Evolutionary conservation across 305 asterid species (phyloP).

Genomic region (Euphrasia arctica): DNA sequence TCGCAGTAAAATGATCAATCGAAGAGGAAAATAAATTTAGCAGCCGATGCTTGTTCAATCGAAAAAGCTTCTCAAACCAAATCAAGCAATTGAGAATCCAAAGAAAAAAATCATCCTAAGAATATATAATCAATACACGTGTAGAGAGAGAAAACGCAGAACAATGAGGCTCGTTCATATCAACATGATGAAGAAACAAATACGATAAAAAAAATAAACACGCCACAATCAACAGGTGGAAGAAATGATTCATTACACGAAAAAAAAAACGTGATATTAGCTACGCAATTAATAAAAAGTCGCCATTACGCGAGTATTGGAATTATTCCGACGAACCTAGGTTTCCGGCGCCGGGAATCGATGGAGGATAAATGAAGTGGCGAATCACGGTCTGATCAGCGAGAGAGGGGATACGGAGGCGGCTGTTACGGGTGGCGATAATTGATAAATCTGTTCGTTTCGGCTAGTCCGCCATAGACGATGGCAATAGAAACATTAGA

Average conservation of each 20-base stretch:
- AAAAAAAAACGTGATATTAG: not conserved
- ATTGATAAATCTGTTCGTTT: constrained; percentile 15
- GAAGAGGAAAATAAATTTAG: not conserved
- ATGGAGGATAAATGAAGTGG: constrained; percentile 9
- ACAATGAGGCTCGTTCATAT: not conserved
- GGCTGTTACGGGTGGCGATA: constrained; percentile 13
- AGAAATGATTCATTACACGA: not conserved
- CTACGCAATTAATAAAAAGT: constrained; percentile 2
- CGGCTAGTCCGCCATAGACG: constrained; percentile 37
- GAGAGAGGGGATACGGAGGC: not conserved
- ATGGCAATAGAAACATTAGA: constrained; percentile 26
- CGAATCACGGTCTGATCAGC: constrained; percentile 14
- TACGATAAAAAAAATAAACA: not conserved
- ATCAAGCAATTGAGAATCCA: constrained; percentile 18
- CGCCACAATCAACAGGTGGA: constrained; percentile 12
- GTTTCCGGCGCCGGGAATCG: constrained; percentile 39
- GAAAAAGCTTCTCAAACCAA: constrained; percentile 16
- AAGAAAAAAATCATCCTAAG: not conserved
- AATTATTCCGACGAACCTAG: constrained; percentile 38
- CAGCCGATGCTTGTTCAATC: not conserved
- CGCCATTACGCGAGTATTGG: constrained; percentile 14
- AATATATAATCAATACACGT: not conserved
- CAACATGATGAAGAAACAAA: no score
- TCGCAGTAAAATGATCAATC: not conserved
- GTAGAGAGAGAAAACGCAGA: not conserved